Conservation (phyloP, 1,284 basidiomycete species). For the Ustilago crameri region DNA sequence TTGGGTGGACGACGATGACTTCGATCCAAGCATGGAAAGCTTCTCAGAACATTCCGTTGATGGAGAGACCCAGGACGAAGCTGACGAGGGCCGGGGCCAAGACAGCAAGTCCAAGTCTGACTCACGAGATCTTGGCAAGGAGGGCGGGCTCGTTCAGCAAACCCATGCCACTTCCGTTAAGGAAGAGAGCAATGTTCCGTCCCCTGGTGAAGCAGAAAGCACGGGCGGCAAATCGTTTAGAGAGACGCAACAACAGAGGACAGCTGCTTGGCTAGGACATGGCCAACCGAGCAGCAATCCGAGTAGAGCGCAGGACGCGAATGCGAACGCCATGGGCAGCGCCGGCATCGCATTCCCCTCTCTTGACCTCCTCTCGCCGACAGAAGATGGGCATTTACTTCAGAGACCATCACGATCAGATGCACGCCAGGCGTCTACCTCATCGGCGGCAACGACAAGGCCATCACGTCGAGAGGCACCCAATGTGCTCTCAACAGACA, state of each 20-base stretch:
- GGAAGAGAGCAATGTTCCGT: not conserved
- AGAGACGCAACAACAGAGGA: conserved; percentile 33
- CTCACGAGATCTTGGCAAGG: not conserved
- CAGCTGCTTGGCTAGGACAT: conserved; percentile 39
- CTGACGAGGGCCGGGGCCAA: conserved; percentile 6
- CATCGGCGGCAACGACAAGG: conserved; percentile 36
- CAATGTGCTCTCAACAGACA: no score
- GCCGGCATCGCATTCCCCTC: conserved; percentile 43
- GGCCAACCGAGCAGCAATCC: conserved; percentile 4
- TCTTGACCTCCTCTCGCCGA: conserved; percentile 29
- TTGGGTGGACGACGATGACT: conserved; percentile 82
- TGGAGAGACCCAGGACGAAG: conserved; percentile 24
- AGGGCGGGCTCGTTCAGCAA: not conserved
- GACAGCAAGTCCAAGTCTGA: not conserved
- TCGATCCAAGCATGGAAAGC: conserved; percentile 76
- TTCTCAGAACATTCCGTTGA: conserved; percentile 53
- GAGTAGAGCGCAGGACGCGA: conserved; percentile 1
- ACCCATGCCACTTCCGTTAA: not conserved
- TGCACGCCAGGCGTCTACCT: conserved; percentile 32
- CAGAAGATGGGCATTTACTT: conserved; percentile 12
- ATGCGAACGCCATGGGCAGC: not conserved
- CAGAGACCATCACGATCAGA: conserved; percentile 27
- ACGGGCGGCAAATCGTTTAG: conserved; percentile 13
- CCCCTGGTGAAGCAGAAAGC: not conserved
- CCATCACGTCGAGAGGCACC: conserved; percentile 6